A percentile compares a stretch with the other conserved stretches of the same genome.
Conservation (phyloP, 1,284 basidiomycete species). For the Moesziomyces globuligerus region DNA sequence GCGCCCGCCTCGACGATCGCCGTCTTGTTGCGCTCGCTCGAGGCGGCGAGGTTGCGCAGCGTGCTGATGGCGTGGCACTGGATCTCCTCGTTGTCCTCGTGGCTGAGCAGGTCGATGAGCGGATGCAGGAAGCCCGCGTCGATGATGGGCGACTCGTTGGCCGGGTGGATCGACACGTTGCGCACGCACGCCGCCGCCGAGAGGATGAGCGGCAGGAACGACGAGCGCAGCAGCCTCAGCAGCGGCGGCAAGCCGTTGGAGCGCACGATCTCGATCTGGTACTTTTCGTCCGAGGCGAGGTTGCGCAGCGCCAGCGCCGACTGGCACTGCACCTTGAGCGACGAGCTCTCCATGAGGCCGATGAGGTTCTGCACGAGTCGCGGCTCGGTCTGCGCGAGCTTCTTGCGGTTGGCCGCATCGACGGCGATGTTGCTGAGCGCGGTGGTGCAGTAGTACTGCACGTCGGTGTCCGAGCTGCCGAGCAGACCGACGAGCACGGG, state of each 20-base stretch:
- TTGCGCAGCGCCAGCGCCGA: conserved; percentile 95
- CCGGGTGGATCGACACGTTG: conserved; percentile 98
- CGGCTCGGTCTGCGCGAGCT: conserved; percentile 92
- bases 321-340: conserved; percentile 98
- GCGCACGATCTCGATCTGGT: conserved; percentile 98
- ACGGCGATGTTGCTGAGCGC: conserved; percentile 95
- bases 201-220: conserved; percentile 97
- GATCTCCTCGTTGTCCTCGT: conserved; percentile 99
- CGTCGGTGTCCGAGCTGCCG: conserved; percentile 97
- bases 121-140: conserved; percentile 97
- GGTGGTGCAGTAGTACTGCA: conserved; percentile 99
- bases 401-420: conserved; percentile 80
- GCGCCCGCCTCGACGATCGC: conserved; percentile 98
- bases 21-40: conserved; percentile 97
- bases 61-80: conserved; percentile 99
- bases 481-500: conserved; percentile 94
- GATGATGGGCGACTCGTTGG: conserved; percentile 99
- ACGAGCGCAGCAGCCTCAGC: conserved; percentile 92
- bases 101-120: conserved; percentile 92
- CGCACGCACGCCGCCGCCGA: conserved; percentile 98
- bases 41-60: conserved; percentile 93
- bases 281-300: conserved; percentile 98
- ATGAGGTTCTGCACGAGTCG: conserved; percentile 95
- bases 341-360: conserved; percentile 94
- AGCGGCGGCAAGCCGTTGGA: conserved; percentile 91